These are phyloP conservation scores for Pyrenophora teres DNA, from an alignment of 2,329 filamentous ascomycete species.

Conservation along the genomic window DNA sequence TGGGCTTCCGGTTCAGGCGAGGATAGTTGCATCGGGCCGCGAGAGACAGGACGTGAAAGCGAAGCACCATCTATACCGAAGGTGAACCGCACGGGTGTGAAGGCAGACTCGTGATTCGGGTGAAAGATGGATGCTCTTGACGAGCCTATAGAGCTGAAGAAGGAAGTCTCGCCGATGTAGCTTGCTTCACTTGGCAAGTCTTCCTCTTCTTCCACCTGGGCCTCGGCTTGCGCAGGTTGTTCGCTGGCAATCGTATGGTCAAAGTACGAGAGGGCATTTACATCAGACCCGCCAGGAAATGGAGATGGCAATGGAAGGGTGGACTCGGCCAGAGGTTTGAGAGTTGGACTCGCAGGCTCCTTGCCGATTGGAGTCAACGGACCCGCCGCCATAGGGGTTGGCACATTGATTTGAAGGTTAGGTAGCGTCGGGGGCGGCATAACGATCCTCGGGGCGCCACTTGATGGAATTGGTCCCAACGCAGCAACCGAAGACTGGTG, in stretches of 20 bases:
- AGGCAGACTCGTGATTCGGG: conserved; percentile 42
- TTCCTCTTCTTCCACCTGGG: conserved; percentile 7
- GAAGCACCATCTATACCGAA: conserved; percentile 43
- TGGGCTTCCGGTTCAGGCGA: conserved; percentile 20
- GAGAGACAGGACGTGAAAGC: conserved; percentile 19
- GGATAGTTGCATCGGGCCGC: conserved; percentile 20
- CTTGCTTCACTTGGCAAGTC: conserved; percentile 24
- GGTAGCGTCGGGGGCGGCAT: conserved; percentile 44
- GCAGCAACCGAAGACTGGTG: not conserved
- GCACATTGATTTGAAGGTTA: conserved; percentile 27
- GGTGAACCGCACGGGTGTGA: conserved; percentile 43
- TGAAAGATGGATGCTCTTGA: conserved; percentile 28
- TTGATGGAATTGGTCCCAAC: not conserved
- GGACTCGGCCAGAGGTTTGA: conserved; percentile 42
- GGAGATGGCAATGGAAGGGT: conserved; percentile 47
- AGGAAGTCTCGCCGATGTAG: conserved; percentile 39
- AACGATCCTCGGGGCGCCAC: conserved; percentile 15
- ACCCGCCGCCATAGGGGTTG: conserved; percentile 12
- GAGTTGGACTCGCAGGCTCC: conserved; percentile 42
- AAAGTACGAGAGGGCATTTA: conserved; percentile 32
- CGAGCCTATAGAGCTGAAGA: conserved; percentile 42
- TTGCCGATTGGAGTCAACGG: conserved; percentile 39
- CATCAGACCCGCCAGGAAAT: conserved; percentile 40
- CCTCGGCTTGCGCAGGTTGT: conserved; percentile 3
- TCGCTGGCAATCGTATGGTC: conserved; percentile 21